Conservation (phyloP, 148 eudicot genomes). For the Vaccinium myrtillus region DNA sequence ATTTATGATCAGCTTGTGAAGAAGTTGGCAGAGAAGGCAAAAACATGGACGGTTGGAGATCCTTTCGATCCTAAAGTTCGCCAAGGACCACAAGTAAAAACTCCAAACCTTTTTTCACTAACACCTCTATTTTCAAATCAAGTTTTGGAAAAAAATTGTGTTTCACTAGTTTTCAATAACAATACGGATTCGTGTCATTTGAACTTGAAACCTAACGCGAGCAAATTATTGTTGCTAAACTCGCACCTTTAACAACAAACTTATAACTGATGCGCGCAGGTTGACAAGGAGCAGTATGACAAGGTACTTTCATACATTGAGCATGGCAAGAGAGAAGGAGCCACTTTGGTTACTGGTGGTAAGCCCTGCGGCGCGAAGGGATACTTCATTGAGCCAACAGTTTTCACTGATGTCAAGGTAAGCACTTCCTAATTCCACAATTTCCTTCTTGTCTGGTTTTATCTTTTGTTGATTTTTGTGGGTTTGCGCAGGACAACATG, state of each 20-base stretch:
- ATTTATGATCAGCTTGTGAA: conserved; percentile 58
- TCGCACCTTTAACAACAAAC: background rate
- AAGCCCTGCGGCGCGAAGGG: conserved; percentile 56
- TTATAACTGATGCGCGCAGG: conserved; percentile 33
- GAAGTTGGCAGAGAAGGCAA: conserved; percentile 54
- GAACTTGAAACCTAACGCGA: background rate
- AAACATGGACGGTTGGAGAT: conserved; percentile 77
- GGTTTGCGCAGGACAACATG: conserved; percentile 62
- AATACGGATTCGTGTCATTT: background rate
- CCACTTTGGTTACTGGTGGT: conserved; percentile 72
- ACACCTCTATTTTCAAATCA: too few species aligned
- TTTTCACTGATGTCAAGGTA: conserved; percentile 76
- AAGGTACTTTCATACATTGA: conserved; percentile 66
- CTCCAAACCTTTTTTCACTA: background rate
- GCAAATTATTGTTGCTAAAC: background rate
- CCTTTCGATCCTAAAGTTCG: conserved; percentile 64
- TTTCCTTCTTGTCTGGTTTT: background rate
- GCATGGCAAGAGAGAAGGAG: conserved; percentile 77
- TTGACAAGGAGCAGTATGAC: conserved; percentile 59
- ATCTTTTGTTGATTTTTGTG: background rate
- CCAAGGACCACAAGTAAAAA: conserved; percentile 82
- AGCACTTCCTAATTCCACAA: background rate
- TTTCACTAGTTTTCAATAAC: too few species aligned
- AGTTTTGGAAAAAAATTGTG: too few species aligned
- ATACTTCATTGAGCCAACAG: conserved; percentile 77